A percentile compares a stretch with the other conserved stretches of the same genome.
phyloP scores from a whole-genome alignment of 441 rosid genomes.

The Gossypium gossypioides region DNA sequence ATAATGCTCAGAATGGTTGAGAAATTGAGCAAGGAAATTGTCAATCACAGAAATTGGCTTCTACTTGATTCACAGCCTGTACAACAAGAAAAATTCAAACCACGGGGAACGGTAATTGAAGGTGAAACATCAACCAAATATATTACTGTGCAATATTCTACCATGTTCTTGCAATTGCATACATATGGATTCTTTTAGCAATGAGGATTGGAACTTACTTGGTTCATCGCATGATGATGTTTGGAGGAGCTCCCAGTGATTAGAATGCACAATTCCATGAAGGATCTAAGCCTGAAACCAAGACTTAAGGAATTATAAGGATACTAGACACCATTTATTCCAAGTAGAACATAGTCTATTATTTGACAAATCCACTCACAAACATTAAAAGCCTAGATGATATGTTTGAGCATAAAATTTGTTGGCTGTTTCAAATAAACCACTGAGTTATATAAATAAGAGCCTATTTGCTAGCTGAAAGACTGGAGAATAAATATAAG shows the following conservation, averaged over 20 bases:
- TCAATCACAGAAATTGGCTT: neutral
- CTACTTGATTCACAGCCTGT: neutral
- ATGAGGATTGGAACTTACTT: constrained; percentile 33
- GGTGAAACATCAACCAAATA: neutral
- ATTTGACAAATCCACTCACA: neutral
- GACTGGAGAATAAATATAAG: neutral
- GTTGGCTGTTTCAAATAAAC: neutral
- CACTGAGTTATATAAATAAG: neutral
- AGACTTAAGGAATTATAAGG: constrained; percentile 1
- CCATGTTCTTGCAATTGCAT: neutral
- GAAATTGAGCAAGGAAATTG: neutral
- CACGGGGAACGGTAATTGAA: neutral
- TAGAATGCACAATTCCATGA: constrained; percentile 89
- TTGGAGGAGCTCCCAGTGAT: constrained; percentile 64
- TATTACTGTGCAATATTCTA: neutral
- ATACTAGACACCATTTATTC: constrained; percentile 7
- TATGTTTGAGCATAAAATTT: neutral
- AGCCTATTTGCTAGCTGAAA: neutral
- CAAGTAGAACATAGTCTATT: neutral
- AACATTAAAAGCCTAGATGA: constrained; percentile 1
- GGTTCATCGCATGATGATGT: constrained; percentile 35
- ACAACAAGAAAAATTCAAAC: neutral
- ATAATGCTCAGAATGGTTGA: neutral
- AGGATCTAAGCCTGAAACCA: constrained; percentile 66
- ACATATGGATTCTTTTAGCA: neutral